These are phyloP conservation scores for Macrocybe gigantea DNA, from an alignment of 768 basidiomycete genomes.

Conservation along the genomic window DNA sequence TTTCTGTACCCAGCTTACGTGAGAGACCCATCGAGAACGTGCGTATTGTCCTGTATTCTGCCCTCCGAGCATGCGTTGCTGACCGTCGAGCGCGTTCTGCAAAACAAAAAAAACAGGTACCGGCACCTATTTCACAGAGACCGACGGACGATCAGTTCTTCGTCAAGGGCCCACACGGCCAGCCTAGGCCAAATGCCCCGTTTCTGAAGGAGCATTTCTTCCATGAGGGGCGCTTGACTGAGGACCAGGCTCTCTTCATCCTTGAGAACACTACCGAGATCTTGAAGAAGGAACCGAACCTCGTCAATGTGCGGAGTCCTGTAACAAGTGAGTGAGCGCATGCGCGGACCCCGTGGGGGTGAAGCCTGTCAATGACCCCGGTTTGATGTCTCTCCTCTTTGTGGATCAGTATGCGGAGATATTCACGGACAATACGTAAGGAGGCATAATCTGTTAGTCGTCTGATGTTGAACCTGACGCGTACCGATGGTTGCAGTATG, in stretches of 20 bases:
- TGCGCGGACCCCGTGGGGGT: too few relatives aligned
- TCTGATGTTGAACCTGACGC: neutral
- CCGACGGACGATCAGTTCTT: constrained; percentile 78
- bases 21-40: too few relatives aligned
- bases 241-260: constrained; percentile 82
- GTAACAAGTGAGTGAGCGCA: constrained; percentile 71
- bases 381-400: too few relatives aligned
- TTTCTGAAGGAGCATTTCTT: constrained; percentile 90
- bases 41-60: too few relatives aligned
- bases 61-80: too few relatives aligned
- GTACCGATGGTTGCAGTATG: constrained; percentile 53
- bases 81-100: too few relatives aligned
- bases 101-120: constrained; percentile 40
- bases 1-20: too few relatives aligned
- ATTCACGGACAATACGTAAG: constrained; percentile 95
- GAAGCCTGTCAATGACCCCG: too few relatives aligned
- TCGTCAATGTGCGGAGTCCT: constrained; percentile 82
- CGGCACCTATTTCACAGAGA: constrained; percentile 53
- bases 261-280: constrained; percentile 61
- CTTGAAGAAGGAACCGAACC: constrained; percentile 72
- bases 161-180: constrained; percentile 40
- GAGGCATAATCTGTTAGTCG: neutral
- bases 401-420: constrained; percentile 79
- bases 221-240: constrained; percentile 76
- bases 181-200: constrained; percentile 63